Conservation (phyloP, 2,329 filamentous ascomycete genomes). For the Bipolaris bicolor region DNA sequence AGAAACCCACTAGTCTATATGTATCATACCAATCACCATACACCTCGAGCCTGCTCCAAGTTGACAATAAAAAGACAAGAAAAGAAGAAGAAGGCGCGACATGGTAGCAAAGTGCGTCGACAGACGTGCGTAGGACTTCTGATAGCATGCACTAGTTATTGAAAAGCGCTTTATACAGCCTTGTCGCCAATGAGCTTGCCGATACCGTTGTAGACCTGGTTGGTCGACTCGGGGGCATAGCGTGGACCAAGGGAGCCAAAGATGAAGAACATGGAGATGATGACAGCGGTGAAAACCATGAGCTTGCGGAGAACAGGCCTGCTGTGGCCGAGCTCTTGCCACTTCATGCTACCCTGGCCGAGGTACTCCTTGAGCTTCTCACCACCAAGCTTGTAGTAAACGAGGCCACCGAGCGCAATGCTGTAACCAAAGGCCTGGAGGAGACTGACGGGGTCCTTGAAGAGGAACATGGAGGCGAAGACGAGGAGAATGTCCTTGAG, state of each 20-base stretch:
- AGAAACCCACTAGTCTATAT: slow-evolving; percentile 44
- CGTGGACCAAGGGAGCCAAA: slow-evolving; percentile 59
- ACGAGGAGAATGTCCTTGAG: slow-evolving; percentile 89
- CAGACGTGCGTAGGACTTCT: neutral
- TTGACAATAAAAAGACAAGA: slow-evolving; percentile 36
- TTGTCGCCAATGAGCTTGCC: slow-evolving; percentile 45
- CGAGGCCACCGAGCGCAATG: slow-evolving; percentile 77
- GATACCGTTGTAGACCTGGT: slow-evolving; percentile 43
- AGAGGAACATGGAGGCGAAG: slow-evolving; percentile 78
- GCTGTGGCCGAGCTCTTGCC: slow-evolving; percentile 82
- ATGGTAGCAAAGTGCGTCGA: neutral
- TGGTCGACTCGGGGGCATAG: slow-evolving; percentile 47
- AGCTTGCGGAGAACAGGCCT: slow-evolving; percentile 81
- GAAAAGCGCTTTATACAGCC: slow-evolving; percentile 20
- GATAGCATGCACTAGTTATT: neutral
- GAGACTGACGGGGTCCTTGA: slow-evolving; percentile 74
- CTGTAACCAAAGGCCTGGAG: slow-evolving; percentile 85
- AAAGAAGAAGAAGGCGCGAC: slow-evolving; percentile 22
- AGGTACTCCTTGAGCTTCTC: slow-evolving; percentile 84
- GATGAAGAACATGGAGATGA: slow-evolving; percentile 72
- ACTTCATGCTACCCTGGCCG: slow-evolving; percentile 73
- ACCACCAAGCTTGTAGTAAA: slow-evolving; percentile 85
- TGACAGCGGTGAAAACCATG: slow-evolving; percentile 68
- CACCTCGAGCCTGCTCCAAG: slow-evolving; percentile 33
- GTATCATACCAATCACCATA: slow-evolving; percentile 34